Conservation (phyloP, 2,329 filamentous ascomycete species). For the Spiromastix sp. region DNA sequence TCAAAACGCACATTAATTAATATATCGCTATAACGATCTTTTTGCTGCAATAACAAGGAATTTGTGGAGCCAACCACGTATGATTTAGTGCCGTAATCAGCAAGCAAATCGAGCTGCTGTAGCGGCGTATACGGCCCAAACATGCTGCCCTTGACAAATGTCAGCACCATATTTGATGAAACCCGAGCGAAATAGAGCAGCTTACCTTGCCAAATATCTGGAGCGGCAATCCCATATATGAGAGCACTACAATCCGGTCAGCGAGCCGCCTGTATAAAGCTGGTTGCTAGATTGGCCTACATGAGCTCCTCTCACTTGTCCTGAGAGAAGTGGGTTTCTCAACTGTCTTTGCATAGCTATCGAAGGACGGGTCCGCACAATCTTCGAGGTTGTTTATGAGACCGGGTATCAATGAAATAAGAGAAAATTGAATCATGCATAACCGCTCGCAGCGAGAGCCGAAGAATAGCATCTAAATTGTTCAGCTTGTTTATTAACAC, state of each 20-base stretch:
- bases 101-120: slow-evolving; percentile 87
- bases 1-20: slow-evolving; percentile 64
- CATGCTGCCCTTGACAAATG: slow-evolving; percentile 63
- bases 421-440: slow-evolving; percentile 97
- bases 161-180: slow-evolving; percentile 43
- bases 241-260: slow-evolving; percentile 48
- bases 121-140: slow-evolving; percentile 95
- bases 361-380: slow-evolving; percentile 85
- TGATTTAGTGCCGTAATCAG: slow-evolving; percentile 88
- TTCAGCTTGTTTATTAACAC: slow-evolving; percentile 1
- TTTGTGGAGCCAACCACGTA: slow-evolving; percentile 98
- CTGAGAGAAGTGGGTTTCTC: slow-evolving; percentile 72
- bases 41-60: slow-evolving; percentile 84
- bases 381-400: slow-evolving; percentile 87
- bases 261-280: slow-evolving; percentile 7
- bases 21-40: slow-evolving; percentile 90
- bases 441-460: slow-evolving; percentile 89
- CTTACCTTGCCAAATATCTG: slow-evolving; percentile 84
- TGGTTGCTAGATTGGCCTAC: slow-evolving; percentile 26
- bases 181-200: not conserved
- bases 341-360: slow-evolving; percentile 66
- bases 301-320: slow-evolving; percentile 81
- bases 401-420: slow-evolving; percentile 89
- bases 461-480: slow-evolving; percentile 84
- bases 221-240: slow-evolving; percentile 88